phyloP scores from a whole-genome alignment of 331 rosid species.

The Quercus tomentella region DNA sequence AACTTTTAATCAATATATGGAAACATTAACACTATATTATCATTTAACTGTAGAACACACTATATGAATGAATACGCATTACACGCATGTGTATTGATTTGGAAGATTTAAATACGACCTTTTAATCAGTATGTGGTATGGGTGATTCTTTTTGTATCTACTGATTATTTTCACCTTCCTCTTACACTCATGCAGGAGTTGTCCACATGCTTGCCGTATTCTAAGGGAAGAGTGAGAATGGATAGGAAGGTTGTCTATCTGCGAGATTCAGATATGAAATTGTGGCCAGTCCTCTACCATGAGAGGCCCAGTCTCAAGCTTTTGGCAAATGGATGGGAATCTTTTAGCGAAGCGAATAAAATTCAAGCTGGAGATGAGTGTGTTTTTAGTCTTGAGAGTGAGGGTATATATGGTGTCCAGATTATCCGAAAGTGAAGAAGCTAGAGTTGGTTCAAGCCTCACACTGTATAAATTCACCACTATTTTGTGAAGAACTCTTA shows the following conservation, averaged over 20 bases:
- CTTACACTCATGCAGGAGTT: conserved; percentile 33
- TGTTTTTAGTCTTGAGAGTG: conserved; percentile 25
- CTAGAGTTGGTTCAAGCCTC: neutral
- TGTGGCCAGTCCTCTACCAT: conserved; percentile 60
- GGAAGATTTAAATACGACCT: no score
- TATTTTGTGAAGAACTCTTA: neutral
- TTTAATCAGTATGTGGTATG: neutral
- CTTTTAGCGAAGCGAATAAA: conserved; percentile 36
- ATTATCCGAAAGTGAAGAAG: conserved; percentile 15
- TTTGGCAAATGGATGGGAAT: conserved; percentile 51
- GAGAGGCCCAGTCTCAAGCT: neutral
- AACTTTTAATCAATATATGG: no score
- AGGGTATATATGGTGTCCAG: conserved; percentile 17
- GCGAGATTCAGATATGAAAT: conserved; percentile 29
- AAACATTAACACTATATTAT: no score
- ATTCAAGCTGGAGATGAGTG: conserved; percentile 44
- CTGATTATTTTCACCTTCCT: conserved; percentile 1
- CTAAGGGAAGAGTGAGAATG: neutral
- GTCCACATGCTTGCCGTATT: conserved; percentile 24
- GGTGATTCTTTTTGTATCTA: neutral
- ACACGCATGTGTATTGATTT: no score
- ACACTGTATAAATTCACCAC: neutral
- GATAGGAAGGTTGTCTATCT: conserved; percentile 37
- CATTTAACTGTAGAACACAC: no score
- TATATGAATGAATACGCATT: no score